phyloP scores from a whole-genome alignment of 2,329 filamentous ascomycete species.

The Septoria linicola region DNA sequence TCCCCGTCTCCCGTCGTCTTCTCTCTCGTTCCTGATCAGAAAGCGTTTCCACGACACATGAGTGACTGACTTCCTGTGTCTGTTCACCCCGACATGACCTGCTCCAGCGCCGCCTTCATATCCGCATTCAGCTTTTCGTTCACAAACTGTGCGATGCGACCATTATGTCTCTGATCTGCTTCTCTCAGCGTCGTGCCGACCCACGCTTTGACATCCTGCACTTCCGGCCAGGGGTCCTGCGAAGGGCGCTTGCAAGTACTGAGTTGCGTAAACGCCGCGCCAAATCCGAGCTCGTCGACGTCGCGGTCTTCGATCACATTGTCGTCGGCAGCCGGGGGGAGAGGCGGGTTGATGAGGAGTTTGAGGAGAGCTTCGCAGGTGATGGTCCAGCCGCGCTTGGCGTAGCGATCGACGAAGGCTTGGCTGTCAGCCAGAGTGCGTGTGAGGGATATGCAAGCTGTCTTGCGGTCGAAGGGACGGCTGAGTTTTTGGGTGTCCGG shows the following conservation, averaged over 20 bases:
- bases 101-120: slow-evolving; percentile 42
- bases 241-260: slow-evolving; percentile 79
- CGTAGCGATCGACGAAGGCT: slow-evolving; percentile 70
- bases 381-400: slow-evolving; percentile 82
- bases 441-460: slow-evolving; percentile 86
- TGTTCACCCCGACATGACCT: slow-evolving; percentile 36
- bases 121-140: slow-evolving; percentile 61
- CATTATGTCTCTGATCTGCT: slow-evolving; percentile 71
- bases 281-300: slow-evolving; percentile 92
- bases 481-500: slow-evolving; percentile 85
- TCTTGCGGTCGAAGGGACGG: slow-evolving; percentile 85
- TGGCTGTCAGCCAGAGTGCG: slow-evolving; percentile 86
- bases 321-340: slow-evolving; percentile 63
- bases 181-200: slow-evolving; percentile 76
- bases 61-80: no score
- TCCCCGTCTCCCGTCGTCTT: no score
- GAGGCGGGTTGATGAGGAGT: slow-evolving; percentile 82
- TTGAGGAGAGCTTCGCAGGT: slow-evolving; percentile 88
- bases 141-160: slow-evolving; percentile 69
- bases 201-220: slow-evolving; percentile 76
- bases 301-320: slow-evolving; percentile 83
- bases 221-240: slow-evolving; percentile 81
- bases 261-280: slow-evolving; percentile 87
- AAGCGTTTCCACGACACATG: no score
- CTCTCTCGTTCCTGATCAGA: no score